Conservation (phyloP, 352 stramenopile genomes). For the Thraustochytrium sp. region DNA sequence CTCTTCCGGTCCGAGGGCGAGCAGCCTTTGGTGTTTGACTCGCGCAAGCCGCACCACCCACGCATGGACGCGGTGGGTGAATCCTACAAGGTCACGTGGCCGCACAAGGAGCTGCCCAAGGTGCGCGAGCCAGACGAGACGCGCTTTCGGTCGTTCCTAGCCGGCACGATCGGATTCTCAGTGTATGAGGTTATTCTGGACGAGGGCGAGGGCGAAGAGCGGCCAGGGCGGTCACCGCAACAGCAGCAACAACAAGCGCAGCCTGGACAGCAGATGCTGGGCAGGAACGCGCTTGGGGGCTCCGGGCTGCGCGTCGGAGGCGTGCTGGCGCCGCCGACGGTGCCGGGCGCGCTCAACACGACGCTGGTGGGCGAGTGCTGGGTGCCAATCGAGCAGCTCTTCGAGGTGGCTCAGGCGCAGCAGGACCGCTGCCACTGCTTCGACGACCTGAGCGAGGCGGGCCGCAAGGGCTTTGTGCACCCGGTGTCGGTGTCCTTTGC, state of each 20-base stretch:
- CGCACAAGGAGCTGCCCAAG: not conserved
- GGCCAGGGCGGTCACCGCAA: too few species aligned
- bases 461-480: not conserved
- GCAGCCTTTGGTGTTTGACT: not conserved
- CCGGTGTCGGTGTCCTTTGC: not conserved
- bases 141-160: conserved; percentile 19
- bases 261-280: too few species aligned
- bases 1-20: not conserved
- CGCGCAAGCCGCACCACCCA: not conserved
- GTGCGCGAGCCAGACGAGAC: conserved; percentile 7
- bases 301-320: not conserved
- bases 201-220: too few species aligned
- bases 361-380: conserved; percentile 18
- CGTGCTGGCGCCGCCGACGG: not conserved
- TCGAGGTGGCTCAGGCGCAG: conserved; percentile 5
- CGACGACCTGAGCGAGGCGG: conserved; percentile 7
- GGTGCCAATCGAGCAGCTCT: conserved; percentile 35
- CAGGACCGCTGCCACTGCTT: conserved; percentile 9
- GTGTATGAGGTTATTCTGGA: not conserved
- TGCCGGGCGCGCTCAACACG: not conserved
- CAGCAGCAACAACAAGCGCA: too few species aligned
- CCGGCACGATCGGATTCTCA: not conserved
- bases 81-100: not conserved
- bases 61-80: conserved; percentile 11
- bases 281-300: too few species aligned